Evolutionary conservation across 345 rosid species (phyloP), one percentile per base, ranked within the genome.

Genomic region (Eucalyptus sideroxylon): DNA sequence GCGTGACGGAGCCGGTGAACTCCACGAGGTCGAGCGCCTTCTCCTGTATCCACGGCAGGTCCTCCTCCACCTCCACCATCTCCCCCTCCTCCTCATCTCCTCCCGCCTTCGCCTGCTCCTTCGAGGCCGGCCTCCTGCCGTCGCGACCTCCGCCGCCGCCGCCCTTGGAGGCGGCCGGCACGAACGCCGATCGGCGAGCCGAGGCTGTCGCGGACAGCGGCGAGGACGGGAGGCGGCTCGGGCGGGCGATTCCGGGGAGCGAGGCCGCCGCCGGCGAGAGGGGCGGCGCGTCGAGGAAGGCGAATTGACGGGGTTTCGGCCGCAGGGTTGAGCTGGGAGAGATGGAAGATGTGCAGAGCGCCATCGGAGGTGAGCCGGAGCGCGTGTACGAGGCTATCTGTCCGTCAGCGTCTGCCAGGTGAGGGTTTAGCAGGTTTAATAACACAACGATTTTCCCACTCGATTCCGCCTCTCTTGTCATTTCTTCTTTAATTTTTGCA

Each of bases 41-140:
- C 93, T 96, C 98, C 85, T 97, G 98, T 93, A 98, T 94, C 98
- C 99, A 98, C 2, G 97, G 93, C 93, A 98, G 90, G 67, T 98
- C 98, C 92, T 97, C 98, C 91, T 96, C 99, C 72, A 95, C 97
- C 90, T 95, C 97, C n/a, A 93, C 94, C 65, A 93, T 95, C 44
- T 90, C 94, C 62, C 95, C 94, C 50, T 87, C 88, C 16, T 91
- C 62, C 27, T 56, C 89, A 89, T 91, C 87, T 89, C 91, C 89
- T 51, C 8, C 67, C 49, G 11, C 77, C 50, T 62, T 81, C 50
- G 86, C 77, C 50, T 69, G 53, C 85, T 77, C 85, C 85, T 77
- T 77, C 47, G 47, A 3, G 85, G 47, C 85, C 1, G 30, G 16
- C 30, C 27, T 40, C 47, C 40, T 77, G 47, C 47, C 47, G 85